phyloP scores from a whole-genome alignment of 352 stramenopile genomes.

The Phytopythium ostracodes region DNA sequence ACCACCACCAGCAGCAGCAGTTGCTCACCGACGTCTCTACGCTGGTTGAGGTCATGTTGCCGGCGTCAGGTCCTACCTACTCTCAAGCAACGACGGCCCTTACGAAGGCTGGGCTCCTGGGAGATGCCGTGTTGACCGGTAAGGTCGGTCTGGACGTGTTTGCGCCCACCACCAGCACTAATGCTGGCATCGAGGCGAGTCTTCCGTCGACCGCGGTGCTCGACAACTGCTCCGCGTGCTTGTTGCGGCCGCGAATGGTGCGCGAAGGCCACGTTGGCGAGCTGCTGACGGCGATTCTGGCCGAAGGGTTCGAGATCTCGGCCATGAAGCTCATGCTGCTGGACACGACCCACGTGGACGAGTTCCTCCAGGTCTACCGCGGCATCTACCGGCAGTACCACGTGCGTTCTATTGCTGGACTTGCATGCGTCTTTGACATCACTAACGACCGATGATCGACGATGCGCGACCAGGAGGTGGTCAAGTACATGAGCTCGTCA shows the following conservation, averaged over 20 bases:
- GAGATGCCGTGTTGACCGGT: slow-evolving; percentile 20
- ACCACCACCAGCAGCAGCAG: slow-evolving; percentile 17
- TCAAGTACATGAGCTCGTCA: slow-evolving; percentile 90
- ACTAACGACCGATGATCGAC: not conserved
- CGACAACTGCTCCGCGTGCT: slow-evolving; percentile 61
- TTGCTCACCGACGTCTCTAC: slow-evolving; percentile 47
- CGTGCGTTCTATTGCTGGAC: slow-evolving; percentile 19
- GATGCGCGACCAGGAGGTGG: slow-evolving; percentile 49
- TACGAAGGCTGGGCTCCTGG: slow-evolving; percentile 6
- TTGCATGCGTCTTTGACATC: not conserved
- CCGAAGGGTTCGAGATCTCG: slow-evolving; percentile 85
- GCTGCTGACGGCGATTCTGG: slow-evolving; percentile 80
- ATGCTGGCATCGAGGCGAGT: slow-evolving; percentile 1
- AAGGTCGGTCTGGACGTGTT: slow-evolving; percentile 12
- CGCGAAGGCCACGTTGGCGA: slow-evolving; percentile 58
- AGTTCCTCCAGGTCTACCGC: slow-evolving; percentile 91
- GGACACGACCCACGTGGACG: slow-evolving; percentile 67
- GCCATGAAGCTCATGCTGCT: slow-evolving; percentile 85
- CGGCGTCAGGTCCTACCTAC: not conserved
- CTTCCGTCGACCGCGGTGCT: slow-evolving; percentile 51
- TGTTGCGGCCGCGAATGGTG: slow-evolving; percentile 56
- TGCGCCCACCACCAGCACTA: slow-evolving; percentile 28
- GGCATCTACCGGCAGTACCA: slow-evolving; percentile 69
- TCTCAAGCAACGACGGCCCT: slow-evolving; percentile 5
- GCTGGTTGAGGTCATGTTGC: slow-evolving; percentile 33